Conservation (phyloP, 225 moss, liverwort and hornwort genomes). For the Asterella californica region DNA sequence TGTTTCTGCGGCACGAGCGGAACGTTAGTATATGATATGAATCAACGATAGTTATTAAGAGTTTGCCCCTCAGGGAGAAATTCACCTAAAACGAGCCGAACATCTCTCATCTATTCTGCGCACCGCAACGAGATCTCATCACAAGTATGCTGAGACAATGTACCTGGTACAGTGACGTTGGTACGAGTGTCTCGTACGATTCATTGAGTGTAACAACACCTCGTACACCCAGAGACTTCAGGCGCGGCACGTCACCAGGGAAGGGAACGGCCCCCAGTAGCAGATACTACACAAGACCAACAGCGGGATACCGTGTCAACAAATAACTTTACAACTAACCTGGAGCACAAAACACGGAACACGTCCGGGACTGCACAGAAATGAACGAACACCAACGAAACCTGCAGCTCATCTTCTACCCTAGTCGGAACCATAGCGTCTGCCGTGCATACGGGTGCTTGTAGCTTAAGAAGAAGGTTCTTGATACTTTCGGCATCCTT, state of each 20-base stretch:
- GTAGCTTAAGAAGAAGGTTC: neutral
- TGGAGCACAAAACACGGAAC: neutral
- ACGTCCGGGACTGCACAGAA: neutral
- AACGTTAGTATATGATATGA: neutral
- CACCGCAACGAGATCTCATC: neutral
- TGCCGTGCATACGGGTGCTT: neutral
- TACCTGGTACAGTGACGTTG: constrained; percentile 86
- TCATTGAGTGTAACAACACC: constrained; percentile 93
- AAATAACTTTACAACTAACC: neutral
- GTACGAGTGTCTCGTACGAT: constrained; percentile 92
- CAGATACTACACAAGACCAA: constrained; percentile 44
- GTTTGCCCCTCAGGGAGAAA: neutral
- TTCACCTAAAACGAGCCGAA: neutral
- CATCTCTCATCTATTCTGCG: neutral
- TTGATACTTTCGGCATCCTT: neutral
- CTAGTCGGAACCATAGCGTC: neutral
- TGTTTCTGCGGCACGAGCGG: constrained; percentile 51
- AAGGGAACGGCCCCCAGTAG: constrained; percentile 94
- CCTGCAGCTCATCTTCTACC: neutral
- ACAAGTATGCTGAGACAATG: neutral
- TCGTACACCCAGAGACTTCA: constrained; percentile 79
- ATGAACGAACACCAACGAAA: neutral
- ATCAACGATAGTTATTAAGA: neutral
- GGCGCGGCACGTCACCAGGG: constrained; percentile 81
- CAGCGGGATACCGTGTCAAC: neutral